Conservation (phyloP, 768 basidiomycete species). For the Antrodiella citrinella region DNA sequence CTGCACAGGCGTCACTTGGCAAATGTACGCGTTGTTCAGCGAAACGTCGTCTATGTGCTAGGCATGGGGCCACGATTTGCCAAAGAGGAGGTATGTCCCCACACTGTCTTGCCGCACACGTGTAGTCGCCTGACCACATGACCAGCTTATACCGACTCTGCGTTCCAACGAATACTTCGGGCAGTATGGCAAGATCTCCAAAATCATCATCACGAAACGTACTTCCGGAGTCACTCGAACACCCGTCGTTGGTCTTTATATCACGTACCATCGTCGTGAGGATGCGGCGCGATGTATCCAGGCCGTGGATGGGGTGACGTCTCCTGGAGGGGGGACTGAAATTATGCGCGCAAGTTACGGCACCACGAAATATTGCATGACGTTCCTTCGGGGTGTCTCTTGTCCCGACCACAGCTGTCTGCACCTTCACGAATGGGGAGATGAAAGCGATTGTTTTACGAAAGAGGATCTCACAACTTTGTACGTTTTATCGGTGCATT, state of each 20-base stretch:
- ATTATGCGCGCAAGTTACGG: constrained; percentile 92
- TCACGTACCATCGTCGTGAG: constrained; percentile 90
- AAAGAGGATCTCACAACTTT: constrained; percentile 92
- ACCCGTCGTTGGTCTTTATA: constrained; percentile 87
- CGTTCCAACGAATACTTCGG: constrained; percentile 97
- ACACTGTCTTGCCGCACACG: constrained; percentile 5
- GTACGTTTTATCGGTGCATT: too few relatives aligned
- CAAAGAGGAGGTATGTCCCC: constrained; percentile 83
- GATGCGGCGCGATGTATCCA: constrained; percentile 91
- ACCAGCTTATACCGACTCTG: constrained; percentile 79
- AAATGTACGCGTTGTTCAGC: constrained; percentile 94
- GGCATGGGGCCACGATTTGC: constrained; percentile 92
- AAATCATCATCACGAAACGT: constrained; percentile 89
- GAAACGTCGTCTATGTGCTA: constrained; percentile 92
- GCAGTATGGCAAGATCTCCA: constrained; percentile 96
- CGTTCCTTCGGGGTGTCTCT: constrained; percentile 76
- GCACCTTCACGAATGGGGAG: constrained; percentile 97
- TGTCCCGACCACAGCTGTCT: constrained; percentile 89
- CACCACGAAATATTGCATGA: constrained; percentile 97
- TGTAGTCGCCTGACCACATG: neutral
- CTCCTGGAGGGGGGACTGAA: constrained; percentile 84
- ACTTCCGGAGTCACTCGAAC: constrained; percentile 63
- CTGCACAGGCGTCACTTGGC: constrained; percentile 79
- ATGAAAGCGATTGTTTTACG: constrained; percentile 95
- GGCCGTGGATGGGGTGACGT: constrained; percentile 86